Conservation (phyloP, 2,329 filamentous ascomycete genomes). For the Fusarium globosum region DNA sequence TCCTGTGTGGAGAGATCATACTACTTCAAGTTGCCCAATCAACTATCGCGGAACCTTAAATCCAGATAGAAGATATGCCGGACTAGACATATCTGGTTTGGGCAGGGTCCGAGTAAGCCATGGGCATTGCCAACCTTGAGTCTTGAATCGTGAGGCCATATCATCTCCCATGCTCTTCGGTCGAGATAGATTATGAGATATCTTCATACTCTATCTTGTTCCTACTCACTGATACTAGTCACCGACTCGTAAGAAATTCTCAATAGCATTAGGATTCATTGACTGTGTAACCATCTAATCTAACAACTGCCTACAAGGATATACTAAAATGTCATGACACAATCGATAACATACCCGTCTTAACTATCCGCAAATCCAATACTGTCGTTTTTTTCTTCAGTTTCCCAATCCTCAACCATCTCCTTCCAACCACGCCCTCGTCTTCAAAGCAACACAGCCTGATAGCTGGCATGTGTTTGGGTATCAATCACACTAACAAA, state of each 20-base stretch:
- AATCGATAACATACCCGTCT: constrained; percentile 4
- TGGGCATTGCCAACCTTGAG: neutral
- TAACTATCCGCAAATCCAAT: neutral
- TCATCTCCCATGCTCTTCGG: too few species aligned
- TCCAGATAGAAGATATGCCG: neutral
- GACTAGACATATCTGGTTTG: neutral
- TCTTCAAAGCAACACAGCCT: constrained; percentile 36
- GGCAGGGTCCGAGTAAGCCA: too few species aligned
- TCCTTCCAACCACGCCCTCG: neutral
- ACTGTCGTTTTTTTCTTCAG: neutral
- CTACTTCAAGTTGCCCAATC: constrained; percentile 36
- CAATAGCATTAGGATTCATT: constrained; percentile 37
- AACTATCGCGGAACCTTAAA: constrained; percentile 24
- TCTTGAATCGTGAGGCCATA: neutral
- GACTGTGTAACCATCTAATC: constrained; percentile 11
- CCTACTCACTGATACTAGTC: neutral
- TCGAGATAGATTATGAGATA: too few species aligned
- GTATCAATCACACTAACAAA: constrained; percentile 45
- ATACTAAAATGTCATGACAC: neutral
- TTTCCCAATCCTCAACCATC: neutral
- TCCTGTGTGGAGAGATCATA: constrained; percentile 19
- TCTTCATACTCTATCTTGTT: neutral
- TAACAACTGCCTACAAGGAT: neutral
- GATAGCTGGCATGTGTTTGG: constrained; percentile 39
- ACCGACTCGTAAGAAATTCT: neutral